These are phyloP conservation scores for Apiospora hydei DNA, from an alignment of 2,329 filamentous ascomycete species.

Conservation along the genomic window DNA sequence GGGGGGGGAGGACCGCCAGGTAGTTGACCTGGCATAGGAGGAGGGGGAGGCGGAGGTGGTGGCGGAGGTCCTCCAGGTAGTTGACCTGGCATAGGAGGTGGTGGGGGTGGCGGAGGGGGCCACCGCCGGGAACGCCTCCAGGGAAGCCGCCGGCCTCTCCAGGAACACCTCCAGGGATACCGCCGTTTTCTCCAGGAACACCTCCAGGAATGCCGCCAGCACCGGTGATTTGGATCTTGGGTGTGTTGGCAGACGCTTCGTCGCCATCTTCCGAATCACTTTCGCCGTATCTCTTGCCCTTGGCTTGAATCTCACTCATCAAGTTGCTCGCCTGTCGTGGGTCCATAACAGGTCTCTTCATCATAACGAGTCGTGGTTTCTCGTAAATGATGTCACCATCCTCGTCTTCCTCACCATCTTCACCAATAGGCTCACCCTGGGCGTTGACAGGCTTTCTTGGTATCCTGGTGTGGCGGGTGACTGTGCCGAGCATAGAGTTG, in stretches of 20 bases:
- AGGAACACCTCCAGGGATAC: neutral
- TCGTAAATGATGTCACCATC: conserved; percentile 72
- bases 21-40: conserved; percentile 40
- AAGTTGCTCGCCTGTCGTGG: conserved; percentile 72
- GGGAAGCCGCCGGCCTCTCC: neutral
- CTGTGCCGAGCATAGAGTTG: conserved; percentile 76
- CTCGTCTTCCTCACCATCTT: conserved; percentile 55
- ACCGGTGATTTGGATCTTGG: conserved; percentile 66
- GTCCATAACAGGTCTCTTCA: conserved; percentile 73
- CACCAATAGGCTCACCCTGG: conserved; percentile 38
- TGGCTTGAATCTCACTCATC: conserved; percentile 75
- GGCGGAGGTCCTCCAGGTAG: conserved; percentile 40
- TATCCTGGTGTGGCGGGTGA: conserved; percentile 67
- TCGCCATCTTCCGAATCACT: conserved; percentile 77
- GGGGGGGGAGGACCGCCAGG: conserved; percentile 44
- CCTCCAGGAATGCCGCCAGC: conserved; percentile 5
- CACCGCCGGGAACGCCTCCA: conserved; percentile 27
- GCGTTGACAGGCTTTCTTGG: conserved; percentile 60
- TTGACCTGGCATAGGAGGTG: conserved; percentile 18
- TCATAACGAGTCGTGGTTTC: conserved; percentile 80
- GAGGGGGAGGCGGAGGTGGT: conserved; percentile 35
- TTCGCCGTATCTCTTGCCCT: conserved; percentile 75
- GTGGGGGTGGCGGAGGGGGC: conserved; percentile 9
- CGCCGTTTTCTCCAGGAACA: neutral
- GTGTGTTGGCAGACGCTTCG: conserved; percentile 67